phyloP scores from a whole-genome alignment of 2,329 filamentous ascomycete species.

The Chrysosphaeria jannelii region DNA sequence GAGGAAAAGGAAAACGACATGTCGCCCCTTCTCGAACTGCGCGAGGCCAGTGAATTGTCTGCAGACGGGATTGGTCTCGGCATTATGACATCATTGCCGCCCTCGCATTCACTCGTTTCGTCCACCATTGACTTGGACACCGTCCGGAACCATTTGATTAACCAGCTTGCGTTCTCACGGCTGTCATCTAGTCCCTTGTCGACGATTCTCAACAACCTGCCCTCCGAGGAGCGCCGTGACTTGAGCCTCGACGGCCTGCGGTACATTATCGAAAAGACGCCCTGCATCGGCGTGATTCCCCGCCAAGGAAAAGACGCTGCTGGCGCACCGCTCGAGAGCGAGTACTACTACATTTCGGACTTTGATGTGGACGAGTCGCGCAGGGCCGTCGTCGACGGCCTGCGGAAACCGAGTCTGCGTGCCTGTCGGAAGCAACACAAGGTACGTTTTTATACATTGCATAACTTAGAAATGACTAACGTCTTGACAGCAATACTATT shows the following conservation, averaged over 20 bases:
- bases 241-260: slow-evolving; percentile 35
- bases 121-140: slow-evolving; percentile 11
- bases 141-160: slow-evolving; percentile 65
- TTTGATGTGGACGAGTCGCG: slow-evolving; percentile 52
- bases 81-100: slow-evolving; percentile 6
- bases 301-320: slow-evolving; percentile 89
- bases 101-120: no score
- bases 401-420: slow-evolving; percentile 68
- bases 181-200: slow-evolving; percentile 77
- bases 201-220: slow-evolving; percentile 65
- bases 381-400: slow-evolving; percentile 52
- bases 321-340: slow-evolving; percentile 74
- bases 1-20: slow-evolving; percentile 1
- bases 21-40: no score
- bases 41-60: slow-evolving; percentile 1
- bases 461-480: background rate
- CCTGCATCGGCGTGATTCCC: slow-evolving; percentile 64
- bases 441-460: slow-evolving; percentile 21
- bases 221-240: slow-evolving; percentile 26
- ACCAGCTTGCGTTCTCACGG: slow-evolving; percentile 84
- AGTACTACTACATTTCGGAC: slow-evolving; percentile 90
- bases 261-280: slow-evolving; percentile 37
- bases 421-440: slow-evolving; percentile 90
- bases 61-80: slow-evolving; percentile 4
- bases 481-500: slow-evolving; percentile 3